These are phyloP conservation scores for Gymnopilus dilepis DNA, from an alignment of 768 basidiomycete species.

Conservation along the genomic window DNA sequence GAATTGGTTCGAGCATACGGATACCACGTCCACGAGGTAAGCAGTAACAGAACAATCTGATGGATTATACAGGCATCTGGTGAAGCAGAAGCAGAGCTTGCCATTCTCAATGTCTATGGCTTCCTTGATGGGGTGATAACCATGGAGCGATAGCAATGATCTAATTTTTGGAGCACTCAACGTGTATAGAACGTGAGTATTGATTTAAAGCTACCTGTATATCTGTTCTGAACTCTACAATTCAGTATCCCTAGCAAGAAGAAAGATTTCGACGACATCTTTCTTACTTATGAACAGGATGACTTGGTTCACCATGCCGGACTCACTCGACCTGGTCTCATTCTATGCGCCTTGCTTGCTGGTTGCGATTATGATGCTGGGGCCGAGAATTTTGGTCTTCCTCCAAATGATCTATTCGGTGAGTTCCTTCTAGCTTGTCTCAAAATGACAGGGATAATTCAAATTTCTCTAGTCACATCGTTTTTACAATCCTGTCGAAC, in stretches of 20 bases:
- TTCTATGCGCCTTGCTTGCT: background rate
- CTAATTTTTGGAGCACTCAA: constrained; percentile 21
- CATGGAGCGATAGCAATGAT: constrained; percentile 23
- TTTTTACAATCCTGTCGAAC: background rate
- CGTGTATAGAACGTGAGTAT: background rate
- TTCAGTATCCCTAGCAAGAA: constrained; percentile 19
- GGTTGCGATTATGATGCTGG: constrained; percentile 3
- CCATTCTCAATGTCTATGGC: constrained; percentile 9
- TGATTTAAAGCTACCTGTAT: constrained; percentile 2
- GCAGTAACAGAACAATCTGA: background rate
- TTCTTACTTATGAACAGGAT: constrained; percentile 23
- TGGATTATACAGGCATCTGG: constrained; percentile 19
- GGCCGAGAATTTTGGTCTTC: background rate
- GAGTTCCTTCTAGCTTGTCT: background rate
- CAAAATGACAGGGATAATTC: background rate
- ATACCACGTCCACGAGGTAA: constrained; percentile 13
- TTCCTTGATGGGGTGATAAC: constrained; percentile 20
- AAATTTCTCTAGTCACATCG: background rate
- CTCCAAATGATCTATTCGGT: constrained; percentile 15
- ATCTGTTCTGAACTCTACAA: constrained; percentile 51
- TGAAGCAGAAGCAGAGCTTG: constrained; percentile 25
- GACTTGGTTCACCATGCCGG: constrained; percentile 44
- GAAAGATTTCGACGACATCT: background rate
- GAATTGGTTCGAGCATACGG: constrained; percentile 14
- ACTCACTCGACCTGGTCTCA: background rate